Evolutionary conservation across 202 grass and related monocot genomes (phyloP), one percentile per base, ranked within the genome.

Genomic region (Zoysia matrella): DNA sequence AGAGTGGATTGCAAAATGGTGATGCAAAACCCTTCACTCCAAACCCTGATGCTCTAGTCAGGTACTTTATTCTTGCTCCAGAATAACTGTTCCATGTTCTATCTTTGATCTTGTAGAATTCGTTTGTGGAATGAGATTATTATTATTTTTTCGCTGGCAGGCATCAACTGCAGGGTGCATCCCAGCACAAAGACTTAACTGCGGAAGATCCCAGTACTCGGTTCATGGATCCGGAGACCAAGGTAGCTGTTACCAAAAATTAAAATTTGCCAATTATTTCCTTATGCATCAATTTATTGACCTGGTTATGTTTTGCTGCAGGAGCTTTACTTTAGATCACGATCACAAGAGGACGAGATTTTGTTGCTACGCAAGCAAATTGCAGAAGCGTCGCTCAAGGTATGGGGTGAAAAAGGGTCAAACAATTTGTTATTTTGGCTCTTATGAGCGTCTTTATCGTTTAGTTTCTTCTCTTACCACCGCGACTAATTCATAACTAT

Each of bases 301-400:
- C 22, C 46, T 43, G 49, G 1, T 88, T 61, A 3, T 75, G 46
- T 86, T 88, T 80, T 71, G 30, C 74, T 73, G 60, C 85, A 95
- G 96, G 90, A 93, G 71, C 89, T 98, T 52, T 90, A 90, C 76
- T 85, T 87, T 45, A 95, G 92, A 79, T 93, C 96, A 77, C 87
- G 75, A 74, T 87, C 78, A 54, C 96, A 93, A 80, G 96, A 98
- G 84, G 92, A 95, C 45, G 87, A 98, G 77, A 91, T 95, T 43
- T 74, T 95, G 67, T 72, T 85, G 48, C 92, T 98, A 56, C 90
- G 83, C 68, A 95, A 95, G 56, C 80, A 98, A 93, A 72, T 98
- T 58, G 67, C 86, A 46, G 92, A 95, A 65, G 96, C 90, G 55
- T 87, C 80, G 87, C 62, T 83, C n/a, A 95, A 89, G 81, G 96